Conservation (phyloP, 352 stramenopile species). For the Phytophthora hybrid region DNA sequence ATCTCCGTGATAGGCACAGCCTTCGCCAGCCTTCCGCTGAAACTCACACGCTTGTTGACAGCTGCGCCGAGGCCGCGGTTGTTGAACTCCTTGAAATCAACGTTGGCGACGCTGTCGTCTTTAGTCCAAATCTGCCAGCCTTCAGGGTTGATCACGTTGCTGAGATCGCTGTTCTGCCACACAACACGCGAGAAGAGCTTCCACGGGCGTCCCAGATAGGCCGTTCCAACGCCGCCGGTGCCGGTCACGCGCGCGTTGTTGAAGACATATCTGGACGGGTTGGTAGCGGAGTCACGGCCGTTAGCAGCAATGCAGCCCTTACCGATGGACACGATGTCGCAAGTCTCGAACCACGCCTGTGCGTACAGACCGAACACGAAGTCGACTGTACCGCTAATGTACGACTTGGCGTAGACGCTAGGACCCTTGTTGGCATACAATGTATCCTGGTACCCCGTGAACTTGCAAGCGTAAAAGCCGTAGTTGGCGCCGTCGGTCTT, state of each 20-base stretch:
- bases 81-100: neutral
- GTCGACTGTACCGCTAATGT: neutral
- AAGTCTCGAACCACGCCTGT: neutral
- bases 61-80: neutral
- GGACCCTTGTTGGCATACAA: conserved; percentile 7
- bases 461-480: conserved; percentile 3
- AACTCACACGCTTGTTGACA: neutral
- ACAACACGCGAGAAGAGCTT: neutral
- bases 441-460: conserved; percentile 3
- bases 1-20: neutral
- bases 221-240: neutral
- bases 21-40: neutral
- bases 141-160: neutral
- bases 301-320: conserved; percentile 2
- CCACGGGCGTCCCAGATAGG: neutral
- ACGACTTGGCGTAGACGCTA: neutral
- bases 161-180: neutral
- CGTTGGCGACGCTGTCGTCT: neutral
- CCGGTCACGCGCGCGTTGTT: neutral
- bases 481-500: neutral
- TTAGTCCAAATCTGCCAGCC: neutral
- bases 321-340: neutral
- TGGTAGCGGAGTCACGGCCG: neutral
- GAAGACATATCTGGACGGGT: neutral
- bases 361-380: neutral